Evolutionary conservation across 1,284 basidiomycete genomes (phyloP), one percentile per base, ranked within the genome.

Genomic region (Mycosarcoma maydis): DNA sequence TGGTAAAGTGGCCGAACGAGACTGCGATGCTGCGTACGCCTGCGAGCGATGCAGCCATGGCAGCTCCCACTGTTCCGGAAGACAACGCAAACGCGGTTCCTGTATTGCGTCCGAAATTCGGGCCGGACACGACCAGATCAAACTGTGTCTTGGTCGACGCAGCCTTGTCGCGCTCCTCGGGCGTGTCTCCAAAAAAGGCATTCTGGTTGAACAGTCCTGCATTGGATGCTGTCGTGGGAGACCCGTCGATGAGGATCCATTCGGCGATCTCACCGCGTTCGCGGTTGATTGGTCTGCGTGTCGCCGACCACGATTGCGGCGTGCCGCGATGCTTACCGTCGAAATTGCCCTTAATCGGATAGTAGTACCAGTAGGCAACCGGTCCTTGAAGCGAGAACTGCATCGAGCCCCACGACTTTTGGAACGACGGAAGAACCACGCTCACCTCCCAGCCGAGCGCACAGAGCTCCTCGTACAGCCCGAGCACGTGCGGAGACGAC

Each of bases 321-420:
- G 72, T 76, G 33, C 39, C 67, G 1, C 66, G 43, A 19, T 74
- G 58, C n/a, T 54, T 46, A 33, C 77, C 78, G 23, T 62, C 51
- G 19, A 62, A 60, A 41, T 80, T 77, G 61, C 42, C 64, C 22
- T 52, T 43, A 27, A 76, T 40, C 14, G 80, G 80, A 46, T 81
- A 81, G 60, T 81, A 81, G 64, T 80, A 81, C 80, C 80, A 81
- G 34, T 76, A 72, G 5, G 71, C 67, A 4, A 80, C 58, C 24
- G 69, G 49, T 7, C 56, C 52, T 22, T 52, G 47, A 17, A 75
- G 52, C 22, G 76, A 62, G 56, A 73, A 73, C 22, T 78, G 76
- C 67, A 77, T 79, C 11, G 73, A 73, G 22, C 78, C 78, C 73
- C 80, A 72, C 16, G 64, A 72, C 45, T 66, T 72, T 50, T 72